phyloP scores from a whole-genome alignment of 2,329 filamentous ascomycete species.

The Colletotrichum sp. region DNA sequence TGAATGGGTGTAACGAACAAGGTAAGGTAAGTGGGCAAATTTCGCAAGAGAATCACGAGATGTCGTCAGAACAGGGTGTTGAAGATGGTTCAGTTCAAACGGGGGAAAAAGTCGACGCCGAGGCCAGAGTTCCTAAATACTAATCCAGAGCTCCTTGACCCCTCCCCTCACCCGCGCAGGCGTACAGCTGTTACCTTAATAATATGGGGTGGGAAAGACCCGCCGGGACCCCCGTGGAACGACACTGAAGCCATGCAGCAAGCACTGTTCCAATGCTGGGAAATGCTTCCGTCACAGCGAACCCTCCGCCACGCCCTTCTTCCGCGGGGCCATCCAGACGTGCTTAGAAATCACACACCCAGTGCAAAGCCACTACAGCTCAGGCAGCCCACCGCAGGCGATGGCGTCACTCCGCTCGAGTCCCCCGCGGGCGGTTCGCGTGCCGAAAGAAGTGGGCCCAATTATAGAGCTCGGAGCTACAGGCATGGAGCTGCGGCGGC shows the following conservation, averaged over 20 bases:
- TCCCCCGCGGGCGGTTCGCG: background rate
- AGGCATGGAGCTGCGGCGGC: background rate
- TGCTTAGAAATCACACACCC: conserved; percentile 16
- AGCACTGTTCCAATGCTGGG: background rate
- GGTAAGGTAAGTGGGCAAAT: background rate
- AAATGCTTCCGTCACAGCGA: conserved; percentile 12
- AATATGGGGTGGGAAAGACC: background rate
- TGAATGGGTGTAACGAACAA: background rate
- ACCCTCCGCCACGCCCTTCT: background rate
- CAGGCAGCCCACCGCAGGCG: background rate
- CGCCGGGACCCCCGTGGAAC: background rate
- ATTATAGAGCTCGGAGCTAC: background rate
- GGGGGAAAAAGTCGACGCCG: background rate
- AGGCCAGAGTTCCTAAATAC: background rate
- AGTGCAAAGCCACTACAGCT: background rate
- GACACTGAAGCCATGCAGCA: background rate
- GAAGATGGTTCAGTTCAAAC: background rate
- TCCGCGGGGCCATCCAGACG: background rate
- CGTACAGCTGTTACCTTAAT: background rate
- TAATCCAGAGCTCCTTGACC: background rate
- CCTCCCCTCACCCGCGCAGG: background rate
- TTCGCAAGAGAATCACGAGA: background rate
- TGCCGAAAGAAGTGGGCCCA: background rate
- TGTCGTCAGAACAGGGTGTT: background rate
- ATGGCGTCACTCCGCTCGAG: background rate